A percentile compares a stretch with the other conserved stretches of the same genome.
phyloP scores from a whole-genome alignment of 2,329 filamentous ascomycete species.

The Neonectria neomacrospora region DNA sequence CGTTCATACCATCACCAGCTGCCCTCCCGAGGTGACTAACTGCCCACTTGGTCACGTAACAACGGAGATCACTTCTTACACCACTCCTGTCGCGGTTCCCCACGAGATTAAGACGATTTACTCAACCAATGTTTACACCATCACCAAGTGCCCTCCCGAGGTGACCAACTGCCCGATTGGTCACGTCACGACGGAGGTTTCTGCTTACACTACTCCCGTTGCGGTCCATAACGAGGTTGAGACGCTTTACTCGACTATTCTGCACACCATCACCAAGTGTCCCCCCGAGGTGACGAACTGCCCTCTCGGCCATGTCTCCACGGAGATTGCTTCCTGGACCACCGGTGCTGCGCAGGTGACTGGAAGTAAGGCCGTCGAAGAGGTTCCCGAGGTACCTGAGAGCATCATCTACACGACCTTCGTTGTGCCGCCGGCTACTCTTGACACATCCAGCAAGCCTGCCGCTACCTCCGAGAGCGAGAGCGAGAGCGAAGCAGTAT shows the following conservation, averaged over 20 bases:
- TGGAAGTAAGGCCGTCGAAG: conserved; percentile 25
- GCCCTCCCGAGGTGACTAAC: conserved; percentile 61
- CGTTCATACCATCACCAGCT: conserved; percentile 65
- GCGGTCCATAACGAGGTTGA: conserved; percentile 27
- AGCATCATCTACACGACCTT: conserved; percentile 18
- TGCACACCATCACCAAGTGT: conserved; percentile 66
- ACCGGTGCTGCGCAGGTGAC: background rate
- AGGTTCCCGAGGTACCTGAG: conserved; percentile 25
- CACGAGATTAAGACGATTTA: conserved; percentile 47
- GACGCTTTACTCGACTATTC: conserved; percentile 59
- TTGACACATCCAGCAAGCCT: conserved; percentile 36
- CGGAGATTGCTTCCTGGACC: conserved; percentile 19
- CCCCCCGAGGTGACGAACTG: conserved; percentile 63
- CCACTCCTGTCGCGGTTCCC: conserved; percentile 29
- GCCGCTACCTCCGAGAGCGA: conserved; percentile 31
- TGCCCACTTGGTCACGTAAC: conserved; percentile 54
- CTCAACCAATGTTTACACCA: conserved; percentile 63
- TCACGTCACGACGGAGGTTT: conserved; percentile 48
- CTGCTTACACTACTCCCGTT: conserved; percentile 36
- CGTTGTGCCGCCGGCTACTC: background rate
- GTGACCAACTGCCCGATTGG: conserved; percentile 61
- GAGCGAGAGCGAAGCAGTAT: conserved; percentile 18
- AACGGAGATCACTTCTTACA: conserved; percentile 45
- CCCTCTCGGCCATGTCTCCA: conserved; percentile 48
- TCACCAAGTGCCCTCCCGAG: conserved; percentile 64